phyloP scores from a whole-genome alignment of 768 basidiomycete species.

The Vishniacozyma victoriae region DNA sequence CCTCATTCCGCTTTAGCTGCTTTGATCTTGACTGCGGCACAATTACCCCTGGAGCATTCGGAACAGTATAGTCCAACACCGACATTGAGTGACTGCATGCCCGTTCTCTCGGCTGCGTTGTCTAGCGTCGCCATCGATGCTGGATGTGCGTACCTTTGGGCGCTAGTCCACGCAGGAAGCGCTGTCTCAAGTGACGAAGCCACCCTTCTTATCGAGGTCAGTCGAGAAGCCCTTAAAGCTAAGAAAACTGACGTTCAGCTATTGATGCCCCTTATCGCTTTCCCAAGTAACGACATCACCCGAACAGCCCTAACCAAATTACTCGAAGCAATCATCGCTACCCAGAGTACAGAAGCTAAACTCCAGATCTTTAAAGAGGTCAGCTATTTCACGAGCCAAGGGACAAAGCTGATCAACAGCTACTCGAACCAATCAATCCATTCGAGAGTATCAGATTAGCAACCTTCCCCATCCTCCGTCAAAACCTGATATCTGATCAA shows the following conservation, averaged over 20 bases:
- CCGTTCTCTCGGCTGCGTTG: constrained; percentile 11
- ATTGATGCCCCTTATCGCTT: constrained; percentile 21
- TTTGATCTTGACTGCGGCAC: constrained; percentile 6
- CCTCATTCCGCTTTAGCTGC: constrained; percentile 12
- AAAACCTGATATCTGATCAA: constrained; percentile 1
- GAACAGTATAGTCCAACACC: too few relatives aligned
- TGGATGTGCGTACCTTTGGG: constrained; percentile 10
- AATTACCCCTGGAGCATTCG: not conserved
- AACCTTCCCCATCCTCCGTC: constrained; percentile 20
- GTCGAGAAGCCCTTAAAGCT: not conserved
- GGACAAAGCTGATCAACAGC: constrained; percentile 11
- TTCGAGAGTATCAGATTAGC: constrained; percentile 25
- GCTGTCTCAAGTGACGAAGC: constrained; percentile 7
- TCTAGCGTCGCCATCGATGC: constrained; percentile 16
- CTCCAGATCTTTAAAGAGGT: constrained; percentile 27
- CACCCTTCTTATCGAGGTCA: constrained; percentile 28
- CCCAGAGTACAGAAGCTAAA: constrained; percentile 2
- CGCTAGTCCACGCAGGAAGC: constrained; percentile 3
- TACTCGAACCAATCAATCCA: constrained; percentile 29
- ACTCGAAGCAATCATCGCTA: constrained; percentile 12
- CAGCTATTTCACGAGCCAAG: too few relatives aligned
- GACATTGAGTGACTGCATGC: constrained; percentile 9
- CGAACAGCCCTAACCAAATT: constrained; percentile 26
- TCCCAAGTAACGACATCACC: constrained; percentile 11
- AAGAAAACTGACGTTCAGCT: constrained; percentile 6